phyloP scores from a whole-genome alignment of 2,329 filamentous ascomycete genomes.

The Colletotrichum sp. region DNA sequence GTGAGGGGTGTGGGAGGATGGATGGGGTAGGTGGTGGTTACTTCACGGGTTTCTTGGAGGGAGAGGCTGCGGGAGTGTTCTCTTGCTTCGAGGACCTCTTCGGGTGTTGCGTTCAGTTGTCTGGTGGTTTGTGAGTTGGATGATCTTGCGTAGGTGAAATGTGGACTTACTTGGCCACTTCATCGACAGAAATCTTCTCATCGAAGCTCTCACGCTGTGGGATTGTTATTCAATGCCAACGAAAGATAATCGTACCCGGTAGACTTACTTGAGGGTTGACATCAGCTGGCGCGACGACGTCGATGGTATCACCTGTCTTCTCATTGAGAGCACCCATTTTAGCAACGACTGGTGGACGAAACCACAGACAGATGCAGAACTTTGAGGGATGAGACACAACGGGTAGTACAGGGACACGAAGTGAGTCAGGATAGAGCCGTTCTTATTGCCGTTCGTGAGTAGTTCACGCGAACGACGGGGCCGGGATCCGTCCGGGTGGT shows the following conservation, averaged over 20 bases:
- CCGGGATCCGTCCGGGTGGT: neutral
- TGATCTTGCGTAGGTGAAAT: neutral
- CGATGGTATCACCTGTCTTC: neutral
- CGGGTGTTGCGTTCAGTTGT: constrained; percentile 27
- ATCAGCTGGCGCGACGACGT: neutral
- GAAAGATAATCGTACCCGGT: accelerated
- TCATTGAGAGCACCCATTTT: neutral
- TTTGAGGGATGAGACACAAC: accelerated
- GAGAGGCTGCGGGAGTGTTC: constrained; percentile 3
- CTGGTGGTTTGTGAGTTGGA: neutral
- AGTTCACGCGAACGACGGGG: neutral
- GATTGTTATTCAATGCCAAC: neutral
- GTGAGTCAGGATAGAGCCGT: neutral
- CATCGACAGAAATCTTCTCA: constrained; percentile 2
- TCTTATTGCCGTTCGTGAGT: neutral
- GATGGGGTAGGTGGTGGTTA: neutral
- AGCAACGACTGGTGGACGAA: neutral
- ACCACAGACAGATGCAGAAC: neutral
- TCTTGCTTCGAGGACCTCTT: constrained; percentile 29
- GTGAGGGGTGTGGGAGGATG: constrained; percentile 18
- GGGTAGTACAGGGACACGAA: neutral
- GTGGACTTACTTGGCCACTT: neutral
- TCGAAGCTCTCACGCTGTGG: neutral
- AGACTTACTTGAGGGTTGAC: neutral
- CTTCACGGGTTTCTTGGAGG: neutral